Base-by-base conservation (phyloP, 768 basidiomycete genomes). In the Omphalotus guepiniiformis region DNA sequence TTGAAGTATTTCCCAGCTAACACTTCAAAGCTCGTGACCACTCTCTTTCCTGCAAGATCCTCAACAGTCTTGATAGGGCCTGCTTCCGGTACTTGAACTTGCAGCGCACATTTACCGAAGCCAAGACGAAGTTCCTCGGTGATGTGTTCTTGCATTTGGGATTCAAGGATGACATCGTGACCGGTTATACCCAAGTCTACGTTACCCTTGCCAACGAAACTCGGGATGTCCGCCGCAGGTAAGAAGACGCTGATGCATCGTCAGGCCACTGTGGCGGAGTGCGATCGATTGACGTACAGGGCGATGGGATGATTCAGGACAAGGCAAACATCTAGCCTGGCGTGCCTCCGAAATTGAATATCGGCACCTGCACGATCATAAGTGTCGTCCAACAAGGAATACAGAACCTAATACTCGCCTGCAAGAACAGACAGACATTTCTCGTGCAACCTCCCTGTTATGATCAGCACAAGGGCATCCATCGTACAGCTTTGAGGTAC, bases 171-270 rank as follows among this genome's bases (percentile, higher is more conserved):
- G 53, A 96, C 90, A 71, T 99, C 96, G 68, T 97, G 93, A 3
- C 96, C 96, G 7, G 96, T 98, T 57, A 99, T 96, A 5, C 96
- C 96, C 36, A 99, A 75, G 57, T 97, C 90, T 59, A 99, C 88
- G 60, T 93, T 88, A 40, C 96, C 96, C 63, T 95, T 93, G 35
- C 93, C 96, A 37, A 99, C 96, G 66, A 98, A 99, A 23, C 93
- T 95, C 8, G 96, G 94, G 53, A 99, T 99, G 60, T 99, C 96
- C 4, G 88, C 76, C 1, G 96, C 96, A 19, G 96, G 94, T 19
- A 98, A 85, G 69, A 99, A 98, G 19, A 99, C 87, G 6, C 95
- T 97, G 63, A 19, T n/a, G n/a, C 12, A 25, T 25, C 32, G 40
- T 39, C 47, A 26, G 56, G 37, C 47, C 34, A 35, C 26, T 23